Percentiles rank a stretch among this genome's conserved stretches.
Evolutionary conservation across 345 rosid genomes (phyloP).

Genomic region (Xanthoceras sorbifolium): DNA sequence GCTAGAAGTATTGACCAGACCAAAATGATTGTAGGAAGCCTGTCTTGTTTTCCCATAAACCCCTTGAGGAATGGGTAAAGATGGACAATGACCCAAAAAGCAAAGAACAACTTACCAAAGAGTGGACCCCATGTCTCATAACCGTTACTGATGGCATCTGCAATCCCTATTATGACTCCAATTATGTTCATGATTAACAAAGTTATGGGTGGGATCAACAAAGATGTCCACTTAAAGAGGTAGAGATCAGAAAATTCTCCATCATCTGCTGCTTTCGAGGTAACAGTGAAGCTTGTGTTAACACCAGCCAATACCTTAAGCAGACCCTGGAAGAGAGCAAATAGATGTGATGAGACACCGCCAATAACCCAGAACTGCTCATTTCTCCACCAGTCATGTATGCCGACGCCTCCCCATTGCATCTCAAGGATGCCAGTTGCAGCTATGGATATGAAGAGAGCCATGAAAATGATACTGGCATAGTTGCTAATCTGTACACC

Average conservation of each 20-base stretch:
- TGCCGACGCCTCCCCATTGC: constrained; percentile 81
- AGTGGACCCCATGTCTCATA: constrained; percentile 76
- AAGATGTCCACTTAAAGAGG: constrained; percentile 64
- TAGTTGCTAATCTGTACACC: constrained; percentile 58
- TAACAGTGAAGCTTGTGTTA: constrained; percentile 64
- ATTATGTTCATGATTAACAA: constrained; percentile 54
- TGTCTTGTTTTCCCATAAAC: constrained; percentile 54
- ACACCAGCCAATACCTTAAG: constrained; percentile 75
- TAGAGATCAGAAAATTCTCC: constrained; percentile 68
- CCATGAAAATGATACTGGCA: constrained; percentile 57
- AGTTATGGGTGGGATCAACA: constrained; percentile 60
- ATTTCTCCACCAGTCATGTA: constrained; percentile 78
- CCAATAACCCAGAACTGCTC: constrained; percentile 84
- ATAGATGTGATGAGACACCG: constrained; percentile 61
- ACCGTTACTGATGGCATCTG: constrained; percentile 66
- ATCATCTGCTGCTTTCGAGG: constrained; percentile 65
- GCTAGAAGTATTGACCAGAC: constrained; percentile 72
- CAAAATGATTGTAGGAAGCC: constrained; percentile 60
- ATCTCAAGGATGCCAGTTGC: constrained; percentile 65
- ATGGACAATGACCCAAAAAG: constrained; percentile 66
- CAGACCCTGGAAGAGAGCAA: constrained; percentile 71
- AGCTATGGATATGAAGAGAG: constrained; percentile 59
- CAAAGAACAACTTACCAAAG: constrained; percentile 58
- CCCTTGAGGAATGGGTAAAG: constrained; percentile 75
- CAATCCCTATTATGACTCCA: constrained; percentile 59